phyloP scores from a whole-genome alignment of 1,284 basidiomycete genomes.

The Chiua sp. region DNA sequence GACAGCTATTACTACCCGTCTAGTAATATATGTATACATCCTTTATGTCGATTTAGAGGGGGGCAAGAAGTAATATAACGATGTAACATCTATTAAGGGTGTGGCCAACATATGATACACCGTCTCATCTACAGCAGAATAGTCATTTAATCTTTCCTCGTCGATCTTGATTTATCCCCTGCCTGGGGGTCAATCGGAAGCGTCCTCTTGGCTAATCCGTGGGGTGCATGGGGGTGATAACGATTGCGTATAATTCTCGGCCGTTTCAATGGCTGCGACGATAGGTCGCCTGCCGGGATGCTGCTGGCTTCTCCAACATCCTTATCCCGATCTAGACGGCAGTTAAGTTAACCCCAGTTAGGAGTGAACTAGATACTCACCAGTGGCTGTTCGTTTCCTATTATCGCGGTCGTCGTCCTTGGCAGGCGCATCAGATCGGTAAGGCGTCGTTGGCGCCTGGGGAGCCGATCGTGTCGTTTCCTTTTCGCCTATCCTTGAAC shows the following conservation, averaged over 20 bases:
- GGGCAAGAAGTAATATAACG: slow-evolving; percentile 27
- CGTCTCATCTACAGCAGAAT: slow-evolving; percentile 8
- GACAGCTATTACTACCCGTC: slow-evolving; percentile 23
- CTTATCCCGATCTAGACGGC: slow-evolving; percentile 40
- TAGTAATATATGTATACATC: slow-evolving; percentile 26
- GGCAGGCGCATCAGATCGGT: slow-evolving; percentile 45
- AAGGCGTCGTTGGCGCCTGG: slow-evolving; percentile 44
- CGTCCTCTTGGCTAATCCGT: slow-evolving; percentile 59
- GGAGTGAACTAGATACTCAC: slow-evolving; percentile 44
- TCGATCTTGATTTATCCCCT: slow-evolving; percentile 54
- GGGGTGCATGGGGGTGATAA: slow-evolving; percentile 32
- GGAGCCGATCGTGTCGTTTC: slow-evolving; percentile 47
- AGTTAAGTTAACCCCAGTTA: neutral
- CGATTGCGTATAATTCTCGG: slow-evolving; percentile 53
- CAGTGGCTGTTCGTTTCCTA: slow-evolving; percentile 70
- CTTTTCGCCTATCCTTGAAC: slow-evolving; percentile 70
- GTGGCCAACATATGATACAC: slow-evolving; percentile 13
- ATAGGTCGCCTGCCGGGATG: slow-evolving; percentile 24
- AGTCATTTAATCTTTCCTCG: slow-evolving; percentile 59
- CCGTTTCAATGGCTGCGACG: slow-evolving; percentile 46
- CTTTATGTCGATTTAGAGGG: slow-evolving; percentile 16
- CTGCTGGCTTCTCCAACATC: slow-evolving; percentile 34
- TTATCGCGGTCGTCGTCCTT: slow-evolving; percentile 69
- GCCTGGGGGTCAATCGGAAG: slow-evolving; percentile 65
- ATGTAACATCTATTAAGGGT: slow-evolving; percentile 21